phyloP scores from a whole-genome alignment of 345 rosid species.

The Eucalyptus shirleyi region DNA sequence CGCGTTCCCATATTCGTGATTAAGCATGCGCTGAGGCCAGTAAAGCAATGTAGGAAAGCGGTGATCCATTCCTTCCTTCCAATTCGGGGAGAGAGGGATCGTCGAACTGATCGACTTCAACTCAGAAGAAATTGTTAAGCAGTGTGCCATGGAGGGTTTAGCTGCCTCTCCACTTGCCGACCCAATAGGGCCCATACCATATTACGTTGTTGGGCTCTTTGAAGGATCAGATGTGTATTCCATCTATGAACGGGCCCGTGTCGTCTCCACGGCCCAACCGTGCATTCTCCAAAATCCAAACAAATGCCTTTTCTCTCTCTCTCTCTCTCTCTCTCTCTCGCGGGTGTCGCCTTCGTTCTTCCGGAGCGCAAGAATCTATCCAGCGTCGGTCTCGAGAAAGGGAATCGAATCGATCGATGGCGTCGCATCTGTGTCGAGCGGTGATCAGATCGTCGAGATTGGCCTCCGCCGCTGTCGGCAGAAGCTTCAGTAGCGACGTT shows the following conservation, averaged over 20 bases:
- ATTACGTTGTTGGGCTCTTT: background rate
- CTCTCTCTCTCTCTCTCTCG: background rate
- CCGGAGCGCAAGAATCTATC: background rate
- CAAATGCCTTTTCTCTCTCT: background rate
- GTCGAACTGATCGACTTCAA: background rate
- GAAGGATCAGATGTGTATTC: background rate
- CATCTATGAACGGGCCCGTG: background rate
- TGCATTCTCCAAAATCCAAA: background rate
- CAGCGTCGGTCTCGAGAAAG: background rate
- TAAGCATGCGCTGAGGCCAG: background rate
- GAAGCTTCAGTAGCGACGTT: constrained; percentile 22
- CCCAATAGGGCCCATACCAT: too few species aligned
- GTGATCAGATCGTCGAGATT: constrained; percentile 28
- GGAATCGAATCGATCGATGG: constrained; percentile 17
- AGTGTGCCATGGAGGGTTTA: fast-evolving
- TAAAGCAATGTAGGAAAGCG: background rate
- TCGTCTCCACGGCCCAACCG: background rate
- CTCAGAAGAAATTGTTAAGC: too few species aligned
- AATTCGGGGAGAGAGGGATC: background rate
- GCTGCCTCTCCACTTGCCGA: too few species aligned
- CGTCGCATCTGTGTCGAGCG: constrained; percentile 40
- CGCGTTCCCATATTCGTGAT: background rate
- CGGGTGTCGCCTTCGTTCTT: background rate
- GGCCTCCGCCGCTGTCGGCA: constrained; percentile 11
- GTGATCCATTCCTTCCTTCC: background rate